Evolutionary conservation across 371 early-diverging fungal genomes (phyloP).

Genomic region (Saksenaea oblongispora): DNA sequence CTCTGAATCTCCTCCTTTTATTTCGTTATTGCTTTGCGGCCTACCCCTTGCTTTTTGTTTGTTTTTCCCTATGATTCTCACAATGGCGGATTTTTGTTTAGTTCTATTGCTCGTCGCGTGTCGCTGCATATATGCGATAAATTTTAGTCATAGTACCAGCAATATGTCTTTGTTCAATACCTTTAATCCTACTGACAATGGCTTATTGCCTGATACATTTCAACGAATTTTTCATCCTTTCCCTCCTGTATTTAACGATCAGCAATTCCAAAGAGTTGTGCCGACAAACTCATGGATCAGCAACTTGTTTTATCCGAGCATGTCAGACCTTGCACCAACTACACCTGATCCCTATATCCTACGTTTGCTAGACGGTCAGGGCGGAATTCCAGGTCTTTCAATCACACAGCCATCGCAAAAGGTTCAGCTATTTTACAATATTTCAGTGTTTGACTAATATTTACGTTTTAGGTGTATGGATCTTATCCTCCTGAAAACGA

Average conservation of each 20-base stretch:
- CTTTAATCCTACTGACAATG: not conserved
- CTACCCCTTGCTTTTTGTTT: not conserved
- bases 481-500: conserved; percentile 42
- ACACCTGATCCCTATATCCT: conserved; percentile 50
- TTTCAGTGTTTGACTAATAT: not conserved
- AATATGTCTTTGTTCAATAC: not conserved
- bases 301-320: conserved; percentile 50
- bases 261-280: conserved; percentile 18
- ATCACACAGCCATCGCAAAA: conserved; percentile 27
- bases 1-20: not conserved
- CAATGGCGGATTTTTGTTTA: not conserved
- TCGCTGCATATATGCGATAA: not conserved
- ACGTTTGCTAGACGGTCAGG: conserved; percentile 40
- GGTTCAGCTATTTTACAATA: not conserved
- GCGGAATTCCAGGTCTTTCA: conserved; percentile 42
- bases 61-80: not conserved
- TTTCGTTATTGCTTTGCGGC: not conserved
- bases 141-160: not conserved
- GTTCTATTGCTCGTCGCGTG: not conserved
- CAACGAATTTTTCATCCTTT: conserved; percentile 26
- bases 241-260: conserved; percentile 33
- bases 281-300: conserved; percentile 55
- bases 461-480: conserved; percentile 24
- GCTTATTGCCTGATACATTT: not conserved
- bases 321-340: conserved; percentile 39